Conservation (phyloP, 108 stramenopile species). For the Bacterosira constricta region DNA sequence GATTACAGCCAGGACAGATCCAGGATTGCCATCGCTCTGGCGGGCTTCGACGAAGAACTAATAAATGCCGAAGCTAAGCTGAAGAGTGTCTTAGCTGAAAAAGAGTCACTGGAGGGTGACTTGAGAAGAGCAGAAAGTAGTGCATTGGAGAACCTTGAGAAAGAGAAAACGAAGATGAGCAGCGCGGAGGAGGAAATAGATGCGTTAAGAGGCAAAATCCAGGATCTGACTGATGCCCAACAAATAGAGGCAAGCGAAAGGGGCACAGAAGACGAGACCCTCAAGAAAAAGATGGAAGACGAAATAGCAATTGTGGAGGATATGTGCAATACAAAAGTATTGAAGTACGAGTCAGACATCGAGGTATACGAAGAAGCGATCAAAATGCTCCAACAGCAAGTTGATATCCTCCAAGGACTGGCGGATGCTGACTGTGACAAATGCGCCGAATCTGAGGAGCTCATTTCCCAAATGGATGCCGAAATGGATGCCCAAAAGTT, state of each 20-base stretch:
- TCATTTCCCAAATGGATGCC: background rate
- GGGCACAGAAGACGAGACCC: conserved; percentile 3
- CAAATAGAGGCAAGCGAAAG: background rate
- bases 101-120: conserved; percentile 6
- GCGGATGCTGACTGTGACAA: conserved; percentile 3
- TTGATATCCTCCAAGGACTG: conserved; percentile 12
- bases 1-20: conserved; percentile 34
- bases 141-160: too few species aligned
- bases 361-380: conserved; percentile 44
- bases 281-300: conserved; percentile 17
- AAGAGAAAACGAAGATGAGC: background rate
- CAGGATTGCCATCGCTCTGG: conserved; percentile 30
- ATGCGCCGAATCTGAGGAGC: conserved; percentile 5
- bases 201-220: background rate
- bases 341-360: conserved; percentile 31
- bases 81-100: conserved; percentile 19
- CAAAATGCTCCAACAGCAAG: conserved; percentile 38
- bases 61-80: conserved; percentile 36
- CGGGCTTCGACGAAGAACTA: conserved; percentile 47
- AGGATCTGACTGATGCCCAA: background rate
- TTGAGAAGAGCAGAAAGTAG: background rate
- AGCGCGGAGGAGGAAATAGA: background rate
- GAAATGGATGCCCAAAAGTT: background rate
- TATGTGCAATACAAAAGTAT: conserved; percentile 4
- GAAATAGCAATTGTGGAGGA: conserved; percentile 11